Conservation (phyloP, 2,329 filamentous ascomycete genomes). For the Penicillium brevicompactum region DNA sequence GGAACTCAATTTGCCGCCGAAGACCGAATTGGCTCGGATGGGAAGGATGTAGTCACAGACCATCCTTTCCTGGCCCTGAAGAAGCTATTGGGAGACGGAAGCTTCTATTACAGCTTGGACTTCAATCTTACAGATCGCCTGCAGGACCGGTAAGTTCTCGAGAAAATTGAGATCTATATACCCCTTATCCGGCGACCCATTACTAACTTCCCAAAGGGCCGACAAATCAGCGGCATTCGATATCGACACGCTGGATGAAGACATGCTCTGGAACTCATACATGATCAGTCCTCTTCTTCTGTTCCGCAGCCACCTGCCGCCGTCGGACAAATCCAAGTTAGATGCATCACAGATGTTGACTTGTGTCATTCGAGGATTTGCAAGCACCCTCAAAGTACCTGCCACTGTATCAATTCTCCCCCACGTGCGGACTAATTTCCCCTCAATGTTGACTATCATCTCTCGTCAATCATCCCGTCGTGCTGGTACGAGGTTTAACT, state of each 20-base stretch:
- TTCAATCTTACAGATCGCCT: conserved; percentile 94
- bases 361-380: conserved; percentile 91
- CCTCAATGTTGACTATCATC: conserved; percentile 84
- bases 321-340: conserved; percentile 73
- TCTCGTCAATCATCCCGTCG: conserved; percentile 87
- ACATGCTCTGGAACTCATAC: conserved; percentile 96
- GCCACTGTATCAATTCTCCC: conserved; percentile 72
- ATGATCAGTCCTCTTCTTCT: conserved; percentile 93
- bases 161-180: background rate
- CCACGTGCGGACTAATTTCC: conserved; percentile 67
- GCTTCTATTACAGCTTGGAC: conserved; percentile 98
- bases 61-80: conserved; percentile 89
- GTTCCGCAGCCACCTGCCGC: conserved; percentile 79
- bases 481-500: conserved; percentile 94
- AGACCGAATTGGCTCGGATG: conserved; percentile 56
- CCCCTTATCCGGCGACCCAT: background rate
- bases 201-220: conserved; percentile 52
- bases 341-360: conserved; percentile 87
- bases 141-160: conserved; percentile 71
- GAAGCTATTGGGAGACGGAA: conserved; percentile 89
- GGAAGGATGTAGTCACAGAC: conserved; percentile 71
- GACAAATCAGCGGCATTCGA: conserved; percentile 79
- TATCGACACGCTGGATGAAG: conserved; percentile 88
- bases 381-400: conserved; percentile 81
- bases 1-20: conserved; percentile 57